Conservation (phyloP, 1,284 basidiomycete genomes). For the Cystobasidium sp. region DNA sequence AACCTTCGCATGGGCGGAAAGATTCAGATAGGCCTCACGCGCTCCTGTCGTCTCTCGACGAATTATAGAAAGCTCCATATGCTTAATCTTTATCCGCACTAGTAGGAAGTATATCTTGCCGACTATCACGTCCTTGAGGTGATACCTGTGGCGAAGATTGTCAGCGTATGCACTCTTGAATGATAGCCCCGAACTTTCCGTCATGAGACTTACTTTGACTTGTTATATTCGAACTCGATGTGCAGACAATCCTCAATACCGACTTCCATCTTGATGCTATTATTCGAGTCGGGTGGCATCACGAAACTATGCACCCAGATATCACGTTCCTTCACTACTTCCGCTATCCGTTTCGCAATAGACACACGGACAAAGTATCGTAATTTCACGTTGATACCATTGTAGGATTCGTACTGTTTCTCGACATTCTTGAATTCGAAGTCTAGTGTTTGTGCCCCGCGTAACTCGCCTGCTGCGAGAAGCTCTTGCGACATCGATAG, state of each 20-base stretch:
- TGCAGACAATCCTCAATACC: slow-evolving; percentile 98
- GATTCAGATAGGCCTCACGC: slow-evolving; percentile 57
- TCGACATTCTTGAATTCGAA: slow-evolving; percentile 99
- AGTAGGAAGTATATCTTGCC: slow-evolving; percentile 99
- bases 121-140: slow-evolving; percentile 98
- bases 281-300: slow-evolving; percentile 97
- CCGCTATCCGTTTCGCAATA: slow-evolving; percentile 86
- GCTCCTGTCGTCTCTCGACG: slow-evolving; percentile 94
- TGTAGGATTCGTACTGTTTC: slow-evolving; percentile 97
- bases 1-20: too few relatives aligned
- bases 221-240: slow-evolving; percentile 99
- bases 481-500: slow-evolving; percentile 92
- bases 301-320: slow-evolving; percentile 98
- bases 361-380: slow-evolving; percentile 88
- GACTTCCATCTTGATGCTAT: slow-evolving; percentile 99
- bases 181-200: neutral
- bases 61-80: slow-evolving; percentile 99
- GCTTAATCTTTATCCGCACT: slow-evolving; percentile 99
- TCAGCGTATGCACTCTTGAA: neutral
- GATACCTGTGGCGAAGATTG: slow-evolving; percentile 70
- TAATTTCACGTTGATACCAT: slow-evolving; percentile 97
- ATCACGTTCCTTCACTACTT: slow-evolving; percentile 88
- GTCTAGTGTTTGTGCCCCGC: slow-evolving; percentile 90
- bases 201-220: slow-evolving; percentile 76
- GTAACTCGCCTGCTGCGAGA: slow-evolving; percentile 90